phyloP scores from a whole-genome alignment of 2,329 filamentous ascomycete genomes.

The Fusarium vanettenii region DNA sequence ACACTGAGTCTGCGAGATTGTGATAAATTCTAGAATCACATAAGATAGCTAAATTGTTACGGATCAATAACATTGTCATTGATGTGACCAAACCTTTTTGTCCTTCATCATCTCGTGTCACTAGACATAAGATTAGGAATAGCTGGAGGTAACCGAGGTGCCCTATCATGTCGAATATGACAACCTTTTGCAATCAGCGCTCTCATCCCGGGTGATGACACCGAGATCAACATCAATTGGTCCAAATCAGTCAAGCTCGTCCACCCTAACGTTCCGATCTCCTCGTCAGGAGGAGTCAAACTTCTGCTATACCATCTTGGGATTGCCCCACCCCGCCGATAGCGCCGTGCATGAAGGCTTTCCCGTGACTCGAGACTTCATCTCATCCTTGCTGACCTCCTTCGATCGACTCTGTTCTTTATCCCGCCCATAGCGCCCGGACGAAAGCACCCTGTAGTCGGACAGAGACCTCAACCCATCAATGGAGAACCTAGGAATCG shows the following conservation, averaged over 20 bases:
- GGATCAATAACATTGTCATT: neutral
- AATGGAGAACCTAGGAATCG: neutral
- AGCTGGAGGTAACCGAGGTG: neutral
- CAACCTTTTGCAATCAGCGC: neutral
- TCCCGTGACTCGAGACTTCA: neutral
- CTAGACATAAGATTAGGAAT: neutral
- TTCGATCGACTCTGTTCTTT: neutral
- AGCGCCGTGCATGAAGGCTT: constrained; percentile 23
- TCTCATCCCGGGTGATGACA: neutral
- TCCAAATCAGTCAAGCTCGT: neutral
- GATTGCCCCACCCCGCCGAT: constrained; percentile 24
- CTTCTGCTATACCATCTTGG: neutral
- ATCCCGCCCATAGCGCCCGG: constrained; percentile 7
- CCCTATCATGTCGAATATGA: neutral
- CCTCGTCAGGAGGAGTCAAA: neutral
- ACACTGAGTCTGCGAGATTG: neutral
- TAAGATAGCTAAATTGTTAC: neutral
- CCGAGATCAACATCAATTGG: neutral
- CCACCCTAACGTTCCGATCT: neutral
- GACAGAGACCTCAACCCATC: neutral
- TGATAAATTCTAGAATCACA: neutral
- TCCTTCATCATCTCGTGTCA: neutral
- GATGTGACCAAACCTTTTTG: neutral
- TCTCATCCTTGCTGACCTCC: neutral
- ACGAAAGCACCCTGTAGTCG: neutral